Base-by-base conservation (phyloP, 2,329 filamentous ascomycete genomes). In the Alternaria sp. region DNA sequence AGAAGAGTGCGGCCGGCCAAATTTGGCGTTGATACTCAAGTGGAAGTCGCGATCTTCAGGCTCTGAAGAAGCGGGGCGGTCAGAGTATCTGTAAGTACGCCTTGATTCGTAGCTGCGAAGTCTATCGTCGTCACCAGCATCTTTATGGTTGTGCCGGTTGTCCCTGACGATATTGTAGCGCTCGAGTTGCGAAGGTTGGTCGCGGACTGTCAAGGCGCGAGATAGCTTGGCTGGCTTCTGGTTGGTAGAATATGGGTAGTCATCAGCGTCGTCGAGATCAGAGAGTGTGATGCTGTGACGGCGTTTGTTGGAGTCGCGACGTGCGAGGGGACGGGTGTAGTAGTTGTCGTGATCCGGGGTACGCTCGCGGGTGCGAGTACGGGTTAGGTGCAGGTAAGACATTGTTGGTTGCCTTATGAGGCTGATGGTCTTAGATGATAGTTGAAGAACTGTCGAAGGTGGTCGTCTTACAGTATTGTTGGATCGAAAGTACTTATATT, bases 91-190 rank as follows among this genome's bases (percentile, higher is more conserved):
- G 58, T 60, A 64, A 12, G 50, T 57, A 32, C 34, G 57, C n/a
- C 53, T 46, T 36, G 28, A 51, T 18, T 61, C 55, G 54, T 58
- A 57, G 51, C 44, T 48, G 11, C 52, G 40, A 18, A 52, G 54
- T 14, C 32, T 53, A n/a, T 65, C 41, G 3, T 56, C 43, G 25
- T 65, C 64, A n/a, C 56, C 46, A 5, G 51, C 43, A 20, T 65
- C 65, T 18, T 61, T 44, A 3, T 56, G 56, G 14, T 48, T 51
- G 20, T 57, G 57, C 25, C 60, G 45, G 8, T 60, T 57, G 46
- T 65, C 63, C 18, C 65, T 69, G 69, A 71, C 75, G 64, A 77
- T 64, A 58, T 75, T 75, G 67, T 74, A 77, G 54, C 75, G 74
- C 59, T 76, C 72, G 18, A 75, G 64, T 49, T 70, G 67, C 50